Evolutionary conservation across 1,284 basidiomycete species (phyloP), one percentile per base, ranked within the genome.

Genomic region (Pterula multifida): DNA sequence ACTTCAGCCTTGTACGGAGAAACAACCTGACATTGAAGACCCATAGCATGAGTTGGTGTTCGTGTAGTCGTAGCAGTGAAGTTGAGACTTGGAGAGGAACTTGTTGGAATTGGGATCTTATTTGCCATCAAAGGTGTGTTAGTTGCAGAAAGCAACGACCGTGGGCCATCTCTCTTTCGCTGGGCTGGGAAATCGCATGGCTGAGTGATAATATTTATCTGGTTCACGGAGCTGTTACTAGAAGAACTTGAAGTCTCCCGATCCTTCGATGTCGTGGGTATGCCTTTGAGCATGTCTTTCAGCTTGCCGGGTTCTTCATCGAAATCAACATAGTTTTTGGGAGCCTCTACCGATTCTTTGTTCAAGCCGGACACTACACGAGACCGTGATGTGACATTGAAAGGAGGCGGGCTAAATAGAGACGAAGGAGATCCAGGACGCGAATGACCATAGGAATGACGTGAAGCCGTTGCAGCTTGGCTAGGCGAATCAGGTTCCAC

Each of bases 251-350:
- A 42, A n/a, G 17, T 17, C 4, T 42, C 39, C 17, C 39, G 39
- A 42, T 62, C 60, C 49, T 66, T 70, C 45, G 75, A 73, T 55
- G 68, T 73, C 17, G 65, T 66, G 23, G 65, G 61, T 47, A 64
- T 73, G 21, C 74, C 75, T 57, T 78, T 79, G 25, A 89, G 63
- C 61, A 88, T 69, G 35, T 76, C 80, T 58, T 84, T 85, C 54
- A 89, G 69, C 56, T 78, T 79, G 50, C 78, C 81, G 3, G 81
- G 71, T 59, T 89, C 86, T 39, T 86, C 82, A 2, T 88, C 85
- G 52, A 79, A 86, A 57, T 89, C 85, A 2, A 88, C 79, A 57
- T 75, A 80, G 56, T 79, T 85, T 64, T 78, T 85, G 0, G 83
- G 78, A 1, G 82, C 83, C 60, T 85, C 79, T 0, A 75, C 82